These are phyloP conservation scores for Ambrosia trifida DNA, from an alignment of 129 eudicot genomes.

Conservation along the genomic window DNA sequence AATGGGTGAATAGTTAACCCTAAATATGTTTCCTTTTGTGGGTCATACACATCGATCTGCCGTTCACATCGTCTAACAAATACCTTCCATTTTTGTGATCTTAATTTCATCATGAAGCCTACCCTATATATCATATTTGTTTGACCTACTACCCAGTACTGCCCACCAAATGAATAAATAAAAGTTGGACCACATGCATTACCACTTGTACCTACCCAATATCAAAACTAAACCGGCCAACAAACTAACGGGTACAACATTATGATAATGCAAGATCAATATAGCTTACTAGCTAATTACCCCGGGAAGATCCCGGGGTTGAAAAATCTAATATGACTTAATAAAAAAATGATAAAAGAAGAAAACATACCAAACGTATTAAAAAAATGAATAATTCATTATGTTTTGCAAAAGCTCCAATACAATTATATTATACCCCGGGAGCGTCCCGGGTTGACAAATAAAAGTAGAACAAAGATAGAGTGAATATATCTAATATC, in stretches of 20 bases:
- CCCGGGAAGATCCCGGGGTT: too few species aligned
- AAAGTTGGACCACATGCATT: conserved; percentile 32
- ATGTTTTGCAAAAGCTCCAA: too few species aligned
- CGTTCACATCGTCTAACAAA: conserved; percentile 31
- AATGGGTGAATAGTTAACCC: conserved; percentile 23
- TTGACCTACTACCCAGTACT: conserved; percentile 26
- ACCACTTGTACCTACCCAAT: conserved; percentile 19
- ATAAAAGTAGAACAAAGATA: too few species aligned
- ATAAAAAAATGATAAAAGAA: too few species aligned
- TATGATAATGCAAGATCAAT: conserved; percentile 13
- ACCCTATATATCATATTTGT: conserved; percentile 18
- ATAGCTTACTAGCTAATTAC: too few species aligned
- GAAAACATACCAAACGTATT: too few species aligned
- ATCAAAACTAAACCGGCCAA: conserved; percentile 16
- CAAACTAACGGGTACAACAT: conserved; percentile 5
- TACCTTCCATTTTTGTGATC: conserved; percentile 29
- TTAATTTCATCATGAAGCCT: conserved; percentile 3
- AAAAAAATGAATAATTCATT: too few species aligned
- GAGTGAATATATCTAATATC: too few species aligned
- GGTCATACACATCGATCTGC: conserved; percentile 7
- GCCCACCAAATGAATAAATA: conserved; percentile 18
- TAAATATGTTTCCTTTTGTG: conserved; percentile 2
- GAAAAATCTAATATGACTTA: too few species aligned
- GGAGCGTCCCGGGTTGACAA: too few species aligned
- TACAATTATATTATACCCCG: too few species aligned